Percentiles rank a stretch among this genome's conserved stretches.
Conservation (phyloP, 371 early-diverging fungal genomes). For the Blyttiomyces sp. region DNA sequence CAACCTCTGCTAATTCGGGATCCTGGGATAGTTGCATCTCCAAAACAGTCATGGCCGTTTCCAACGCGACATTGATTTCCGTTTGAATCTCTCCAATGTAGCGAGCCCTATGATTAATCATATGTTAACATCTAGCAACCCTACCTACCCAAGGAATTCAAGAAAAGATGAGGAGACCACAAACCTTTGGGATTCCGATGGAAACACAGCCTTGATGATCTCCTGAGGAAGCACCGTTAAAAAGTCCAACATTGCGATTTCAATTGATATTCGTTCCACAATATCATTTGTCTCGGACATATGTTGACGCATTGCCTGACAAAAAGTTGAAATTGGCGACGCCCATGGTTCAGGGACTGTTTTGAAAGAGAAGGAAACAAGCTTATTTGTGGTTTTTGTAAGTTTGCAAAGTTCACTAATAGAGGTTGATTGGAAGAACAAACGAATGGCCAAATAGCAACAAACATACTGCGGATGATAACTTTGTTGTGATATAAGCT, state of each 20-base stretch:
- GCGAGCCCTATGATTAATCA: too few species aligned
- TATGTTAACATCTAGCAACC: too few species aligned
- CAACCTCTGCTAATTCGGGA: not conserved
- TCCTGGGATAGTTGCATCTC: not conserved
- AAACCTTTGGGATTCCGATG: not conserved
- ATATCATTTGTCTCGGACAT: not conserved
- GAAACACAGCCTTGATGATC: conserved; percentile 31
- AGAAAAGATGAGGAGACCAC: not conserved
- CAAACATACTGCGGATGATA: conserved; percentile 67
- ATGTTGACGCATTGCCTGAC: conserved; percentile 1
- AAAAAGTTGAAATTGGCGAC: conserved; percentile 12
- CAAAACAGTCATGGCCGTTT: conserved; percentile 6
- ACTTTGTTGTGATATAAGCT: conserved; percentile 65
- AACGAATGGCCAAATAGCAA: not conserved
- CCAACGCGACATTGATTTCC: not conserved
- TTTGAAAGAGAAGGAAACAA: conserved; percentile 23
- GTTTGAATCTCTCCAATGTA: conserved; percentile 1
- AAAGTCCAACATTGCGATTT: conserved; percentile 61
- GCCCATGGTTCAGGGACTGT: conserved; percentile 25
- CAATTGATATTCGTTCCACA: not conserved
- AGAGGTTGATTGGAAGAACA: too few species aligned
- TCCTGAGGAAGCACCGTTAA: conserved; percentile 78
- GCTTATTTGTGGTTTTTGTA: conserved; percentile 7
- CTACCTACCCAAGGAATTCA: not conserved
- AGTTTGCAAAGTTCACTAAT: not conserved